Evolutionary conservation across 768 basidiomycete species (phyloP).

Genomic region (Tulasnella sp.): DNA sequence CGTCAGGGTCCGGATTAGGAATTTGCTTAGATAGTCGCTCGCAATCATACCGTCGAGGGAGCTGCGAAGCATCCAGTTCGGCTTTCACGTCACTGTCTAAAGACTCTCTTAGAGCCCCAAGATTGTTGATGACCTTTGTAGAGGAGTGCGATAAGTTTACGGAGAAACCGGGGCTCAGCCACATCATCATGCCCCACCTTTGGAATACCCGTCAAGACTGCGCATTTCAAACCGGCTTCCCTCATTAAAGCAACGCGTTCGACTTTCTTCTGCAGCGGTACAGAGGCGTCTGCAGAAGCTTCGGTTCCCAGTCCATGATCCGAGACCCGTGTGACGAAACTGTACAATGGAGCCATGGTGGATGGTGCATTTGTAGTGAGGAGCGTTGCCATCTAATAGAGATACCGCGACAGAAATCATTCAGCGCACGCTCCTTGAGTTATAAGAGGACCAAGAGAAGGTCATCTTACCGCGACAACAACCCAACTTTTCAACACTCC

Average conservation of each 20-base stretch:
- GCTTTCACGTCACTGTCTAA: conserved; percentile 80
- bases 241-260: conserved; percentile 83
- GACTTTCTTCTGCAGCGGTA: conserved; percentile 58
- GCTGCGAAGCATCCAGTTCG: conserved; percentile 33
- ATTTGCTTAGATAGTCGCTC: not conserved
- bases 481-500: conserved; percentile 35
- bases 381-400: conserved; percentile 74
- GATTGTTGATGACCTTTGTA: conserved; percentile 73
- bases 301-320: conserved; percentile 15
- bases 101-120: conserved; percentile 73
- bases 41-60: not conserved
- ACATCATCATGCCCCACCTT: conserved; percentile 56
- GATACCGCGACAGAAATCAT: conserved; percentile 23
- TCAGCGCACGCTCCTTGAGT: conserved; percentile 29
- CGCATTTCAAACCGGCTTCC: conserved; percentile 86
- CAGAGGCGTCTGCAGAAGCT: conserved; percentile 45
- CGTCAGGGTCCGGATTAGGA: not conserved
- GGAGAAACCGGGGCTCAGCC: conserved; percentile 18
- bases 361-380: conserved; percentile 81
- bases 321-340: conserved; percentile 62
- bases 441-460: not conserved
- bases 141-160: conserved; percentile 32
- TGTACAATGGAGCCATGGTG: conserved; percentile 78
- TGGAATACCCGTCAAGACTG: conserved; percentile 86
- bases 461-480: conserved; percentile 11